Percentiles rank a stretch among this genome's conserved stretches.
These are phyloP conservation scores for Silene conica DNA, from an alignment of 148 eudicot genomes.

Conservation along the genomic window DNA sequence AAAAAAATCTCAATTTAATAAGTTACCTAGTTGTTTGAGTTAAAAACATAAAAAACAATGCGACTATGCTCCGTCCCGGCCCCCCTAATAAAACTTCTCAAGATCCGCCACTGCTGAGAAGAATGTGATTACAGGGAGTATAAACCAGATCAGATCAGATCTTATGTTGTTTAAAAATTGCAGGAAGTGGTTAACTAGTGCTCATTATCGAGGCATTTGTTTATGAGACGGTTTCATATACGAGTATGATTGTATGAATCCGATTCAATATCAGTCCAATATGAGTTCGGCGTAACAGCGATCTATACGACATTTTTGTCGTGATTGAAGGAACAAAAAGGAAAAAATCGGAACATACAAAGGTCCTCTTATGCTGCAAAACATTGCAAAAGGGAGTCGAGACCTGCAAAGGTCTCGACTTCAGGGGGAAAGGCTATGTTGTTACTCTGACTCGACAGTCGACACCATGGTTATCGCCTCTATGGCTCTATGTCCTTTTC, in stretches of 20 bases:
- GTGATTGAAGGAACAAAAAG: no score
- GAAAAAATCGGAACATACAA: no score
- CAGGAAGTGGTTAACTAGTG: neutral
- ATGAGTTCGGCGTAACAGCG: no score
- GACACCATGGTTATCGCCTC: conserved; percentile 44
- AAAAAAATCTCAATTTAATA: no score
- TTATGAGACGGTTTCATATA: neutral
- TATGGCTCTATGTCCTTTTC: conserved; percentile 7
- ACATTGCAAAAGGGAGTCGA: conserved; percentile 33
- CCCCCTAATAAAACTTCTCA: no score
- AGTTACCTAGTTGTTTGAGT: no score
- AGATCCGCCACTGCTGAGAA: no score
- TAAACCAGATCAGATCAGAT: conserved; percentile 19
- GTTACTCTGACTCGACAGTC: conserved; percentile 54
- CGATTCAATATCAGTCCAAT: no score
- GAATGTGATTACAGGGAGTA: conserved; percentile 20
- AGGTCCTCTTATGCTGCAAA: conserved; percentile 23
- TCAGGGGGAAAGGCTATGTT: neutral
- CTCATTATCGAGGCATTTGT: neutral
- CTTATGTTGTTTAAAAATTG: neutral
- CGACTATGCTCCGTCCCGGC: no score
- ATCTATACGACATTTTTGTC: no score
- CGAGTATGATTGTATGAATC: no score
- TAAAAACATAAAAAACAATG: no score
- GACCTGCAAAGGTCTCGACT: neutral